Percentiles rank a stretch among this genome's conserved stretches.
These are phyloP conservation scores for Crataegus laevigata DNA, from an alignment of 306 rosid species.

Conservation along the genomic window DNA sequence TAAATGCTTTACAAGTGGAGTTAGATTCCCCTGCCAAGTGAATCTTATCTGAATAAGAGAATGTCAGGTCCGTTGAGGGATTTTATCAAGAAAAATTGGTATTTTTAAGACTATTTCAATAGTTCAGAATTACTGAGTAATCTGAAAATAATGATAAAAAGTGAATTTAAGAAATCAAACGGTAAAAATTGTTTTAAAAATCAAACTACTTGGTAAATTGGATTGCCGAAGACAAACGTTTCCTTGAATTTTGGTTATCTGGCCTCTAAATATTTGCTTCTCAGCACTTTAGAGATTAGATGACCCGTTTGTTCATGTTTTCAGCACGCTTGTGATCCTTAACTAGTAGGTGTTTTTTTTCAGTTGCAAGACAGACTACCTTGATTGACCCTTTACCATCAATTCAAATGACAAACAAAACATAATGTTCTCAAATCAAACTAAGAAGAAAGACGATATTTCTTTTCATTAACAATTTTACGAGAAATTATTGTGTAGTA, in stretches of 20 bases:
- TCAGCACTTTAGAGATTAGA: neutral
- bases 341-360: neutral
- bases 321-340: constrained; percentile 22
- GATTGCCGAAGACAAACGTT: neutral
- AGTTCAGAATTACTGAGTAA: no score
- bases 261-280: neutral
- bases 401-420: neutral
- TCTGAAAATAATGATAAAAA: no score
- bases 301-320: constrained; percentile 3
- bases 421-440: neutral
- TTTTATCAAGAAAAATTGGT: no score
- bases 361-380: neutral
- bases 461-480: neutral
- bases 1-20: no score
- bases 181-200: no score
- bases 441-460: neutral
- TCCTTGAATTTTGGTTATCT: neutral
- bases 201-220: no score
- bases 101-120: no score
- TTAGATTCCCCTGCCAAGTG: neutral
- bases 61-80: neutral
- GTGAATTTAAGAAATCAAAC: no score
- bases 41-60: neutral
- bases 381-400: neutral
- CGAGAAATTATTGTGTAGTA: neutral